A percentile compares a stretch with the other conserved stretches of the same genome.
Conservation (phyloP, 306 rosid species). For the Malus orientalis region DNA sequence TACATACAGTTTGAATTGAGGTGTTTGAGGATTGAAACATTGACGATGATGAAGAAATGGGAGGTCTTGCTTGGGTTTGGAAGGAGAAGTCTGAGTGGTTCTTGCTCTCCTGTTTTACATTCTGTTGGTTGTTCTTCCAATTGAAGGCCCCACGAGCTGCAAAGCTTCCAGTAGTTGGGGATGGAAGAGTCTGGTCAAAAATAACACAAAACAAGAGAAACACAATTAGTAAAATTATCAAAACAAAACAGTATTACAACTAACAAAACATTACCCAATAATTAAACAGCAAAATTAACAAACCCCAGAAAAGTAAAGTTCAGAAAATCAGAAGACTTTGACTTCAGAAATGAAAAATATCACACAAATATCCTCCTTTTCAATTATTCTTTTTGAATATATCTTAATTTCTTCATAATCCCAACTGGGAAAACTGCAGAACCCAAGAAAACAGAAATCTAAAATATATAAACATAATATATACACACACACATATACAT, state of each 20-base stretch:
- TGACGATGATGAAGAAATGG: conserved; percentile 35
- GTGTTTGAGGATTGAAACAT: conserved; percentile 43
- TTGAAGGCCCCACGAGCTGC: conserved; percentile 39
- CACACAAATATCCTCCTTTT: background rate
- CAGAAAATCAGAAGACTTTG: background rate
- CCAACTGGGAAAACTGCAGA: background rate
- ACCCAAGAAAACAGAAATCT: background rate
- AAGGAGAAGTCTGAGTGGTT: conserved; percentile 53
- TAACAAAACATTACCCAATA: background rate
- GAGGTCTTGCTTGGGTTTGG: conserved; percentile 45
- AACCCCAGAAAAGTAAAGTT: background rate
- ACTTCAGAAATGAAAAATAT: background rate
- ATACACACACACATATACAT: conserved; percentile 3
- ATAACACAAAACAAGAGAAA: background rate
- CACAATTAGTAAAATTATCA: conserved; percentile 4
- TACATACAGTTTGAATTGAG: conserved; percentile 31
- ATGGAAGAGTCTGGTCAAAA: conserved; percentile 48
- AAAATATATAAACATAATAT: background rate
- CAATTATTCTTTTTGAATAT: background rate
- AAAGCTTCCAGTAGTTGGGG: conserved; percentile 78
- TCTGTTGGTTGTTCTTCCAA: conserved; percentile 48
- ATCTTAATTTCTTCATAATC: background rate
- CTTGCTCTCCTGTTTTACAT: conserved; percentile 50
- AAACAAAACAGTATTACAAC: background rate
- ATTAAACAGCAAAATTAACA: conserved; percentile 1